phyloP scores from a whole-genome alignment of 2,329 filamentous ascomycete species.

The Trematosphaeria pertusa region DNA sequence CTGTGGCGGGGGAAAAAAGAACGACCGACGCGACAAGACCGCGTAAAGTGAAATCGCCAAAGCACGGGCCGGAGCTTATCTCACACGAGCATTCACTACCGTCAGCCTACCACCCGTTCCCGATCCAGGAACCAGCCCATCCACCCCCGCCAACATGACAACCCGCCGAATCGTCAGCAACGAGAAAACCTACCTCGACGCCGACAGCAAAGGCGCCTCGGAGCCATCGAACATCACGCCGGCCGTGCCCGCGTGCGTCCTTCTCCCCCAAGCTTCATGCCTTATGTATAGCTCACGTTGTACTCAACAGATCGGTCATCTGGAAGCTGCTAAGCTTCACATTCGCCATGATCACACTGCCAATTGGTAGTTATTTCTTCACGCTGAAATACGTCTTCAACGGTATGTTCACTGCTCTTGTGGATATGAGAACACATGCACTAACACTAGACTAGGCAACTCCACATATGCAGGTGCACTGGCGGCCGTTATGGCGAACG shows the following conservation, averaged over 20 bases:
- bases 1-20: conserved; percentile 23
- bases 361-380: conserved; percentile 88
- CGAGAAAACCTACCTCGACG: conserved; percentile 69
- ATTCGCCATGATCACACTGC: conserved; percentile 85
- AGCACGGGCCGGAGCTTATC: not conserved
- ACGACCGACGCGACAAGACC: conserved; percentile 6
- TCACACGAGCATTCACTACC: conserved; percentile 1
- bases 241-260: conserved; percentile 78
- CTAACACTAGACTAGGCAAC: conserved; percentile 67
- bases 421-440: no score
- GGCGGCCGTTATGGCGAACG: conserved; percentile 88
- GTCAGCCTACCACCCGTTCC: not conserved
- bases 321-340: conserved; percentile 90
- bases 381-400: conserved; percentile 78
- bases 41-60: not conserved
- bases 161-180: conserved; percentile 70
- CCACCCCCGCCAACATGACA: conserved; percentile 61
- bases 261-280: no score
- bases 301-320: conserved; percentile 85
- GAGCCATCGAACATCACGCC: conserved; percentile 77
- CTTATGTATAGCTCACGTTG: no score
- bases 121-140: conserved; percentile 1
- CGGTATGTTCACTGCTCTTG: conserved; percentile 60
- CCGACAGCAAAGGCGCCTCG: conserved; percentile 35
- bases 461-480: conserved; percentile 84